Evolutionary conservation across 352 stramenopile species (phyloP).

Genomic region (Aphanomyces stellatus): DNA sequence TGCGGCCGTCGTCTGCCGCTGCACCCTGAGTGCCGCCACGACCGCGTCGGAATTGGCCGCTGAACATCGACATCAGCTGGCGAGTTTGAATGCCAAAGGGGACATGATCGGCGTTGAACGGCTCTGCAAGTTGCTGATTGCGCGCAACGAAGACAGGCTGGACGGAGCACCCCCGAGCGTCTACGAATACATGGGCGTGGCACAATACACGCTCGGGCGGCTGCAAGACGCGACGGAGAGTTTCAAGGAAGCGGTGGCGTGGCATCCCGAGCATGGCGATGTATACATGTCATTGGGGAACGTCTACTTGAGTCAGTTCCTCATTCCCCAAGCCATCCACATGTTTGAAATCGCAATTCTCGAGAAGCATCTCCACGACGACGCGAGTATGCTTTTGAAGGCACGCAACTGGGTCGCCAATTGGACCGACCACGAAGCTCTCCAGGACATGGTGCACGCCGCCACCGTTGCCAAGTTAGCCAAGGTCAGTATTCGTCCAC

Average conservation of each 20-base stretch:
- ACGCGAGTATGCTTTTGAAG: slow-evolving; percentile 48
- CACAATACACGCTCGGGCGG: slow-evolving; percentile 59
- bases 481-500: not conserved
- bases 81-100: slow-evolving; percentile 23
- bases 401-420: slow-evolving; percentile 55
- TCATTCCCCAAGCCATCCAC: slow-evolving; percentile 31
- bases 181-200: slow-evolving; percentile 59
- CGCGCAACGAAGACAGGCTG: slow-evolving; percentile 33
- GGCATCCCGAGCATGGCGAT: slow-evolving; percentile 36
- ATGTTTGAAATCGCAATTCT: slow-evolving; percentile 44
- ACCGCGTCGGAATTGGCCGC: not conserved
- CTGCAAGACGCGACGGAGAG: slow-evolving; percentile 44
- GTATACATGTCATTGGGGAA: slow-evolving; percentile 65
- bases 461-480: slow-evolving; percentile 24
- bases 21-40: not conserved
- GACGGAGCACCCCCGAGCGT: slow-evolving; percentile 27
- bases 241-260: slow-evolving; percentile 45
- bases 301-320: slow-evolving; percentile 50
- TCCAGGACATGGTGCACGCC: slow-evolving; percentile 30
- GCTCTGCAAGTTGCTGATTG: slow-evolving; percentile 31
- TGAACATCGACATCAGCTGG: not conserved
- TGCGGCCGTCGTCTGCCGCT: not conserved
- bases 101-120: slow-evolving; percentile 45
- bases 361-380: slow-evolving; percentile 27
- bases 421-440: slow-evolving; percentile 49